Base-by-base conservation (phyloP, 257 asterid species). In the Nicotiana undulata region DNA sequence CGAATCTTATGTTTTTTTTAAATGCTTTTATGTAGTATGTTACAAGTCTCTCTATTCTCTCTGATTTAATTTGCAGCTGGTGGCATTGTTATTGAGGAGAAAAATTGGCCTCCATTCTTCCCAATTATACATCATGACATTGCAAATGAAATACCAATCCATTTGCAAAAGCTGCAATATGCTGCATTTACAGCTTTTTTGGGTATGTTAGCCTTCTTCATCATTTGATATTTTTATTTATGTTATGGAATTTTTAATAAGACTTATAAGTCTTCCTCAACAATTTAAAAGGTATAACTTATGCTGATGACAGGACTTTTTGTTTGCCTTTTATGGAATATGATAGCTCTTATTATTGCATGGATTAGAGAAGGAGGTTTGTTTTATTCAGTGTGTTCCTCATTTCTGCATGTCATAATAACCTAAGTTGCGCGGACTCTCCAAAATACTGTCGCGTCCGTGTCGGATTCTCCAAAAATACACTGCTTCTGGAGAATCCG, bases 91-190 rank as follows among this genome's bases (percentile, higher is more conserved):
- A 81, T 90, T 77, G 96, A 95, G 89, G 93, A 86, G 84, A 95
- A 93, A 88, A 95, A 95, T 60, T 95, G 98, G 98, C 98, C 98
- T 81, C 95, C 98, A 2, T 95, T 93, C 91, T 92, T 95, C 82
- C 98, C 98, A 17, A 91, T 95, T 46, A 95, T 95, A 79, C 98
- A 95, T 85, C 98, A 95, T 75, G 98, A 95, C 82, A 88, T 95
- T 56, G 95, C 95, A 8, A 95, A 91, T 87, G 98, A 95, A 80
- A 95, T 93, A 82, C 98, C 98, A 58, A 83, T 95, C 83, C 98
- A 95, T 86, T 91, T 95, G 77, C 98, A 95, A 87, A 93, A 83
- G 91, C 84, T 95, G 83, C 98, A 93, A 79, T 95, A 95, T 77
- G 97, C 93, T 84, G 98, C 98, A 61, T 92, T 95, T 86, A 86